Conservation (phyloP, 2,329 filamentous ascomycete genomes). For the Colletotrichum sp. region DNA sequence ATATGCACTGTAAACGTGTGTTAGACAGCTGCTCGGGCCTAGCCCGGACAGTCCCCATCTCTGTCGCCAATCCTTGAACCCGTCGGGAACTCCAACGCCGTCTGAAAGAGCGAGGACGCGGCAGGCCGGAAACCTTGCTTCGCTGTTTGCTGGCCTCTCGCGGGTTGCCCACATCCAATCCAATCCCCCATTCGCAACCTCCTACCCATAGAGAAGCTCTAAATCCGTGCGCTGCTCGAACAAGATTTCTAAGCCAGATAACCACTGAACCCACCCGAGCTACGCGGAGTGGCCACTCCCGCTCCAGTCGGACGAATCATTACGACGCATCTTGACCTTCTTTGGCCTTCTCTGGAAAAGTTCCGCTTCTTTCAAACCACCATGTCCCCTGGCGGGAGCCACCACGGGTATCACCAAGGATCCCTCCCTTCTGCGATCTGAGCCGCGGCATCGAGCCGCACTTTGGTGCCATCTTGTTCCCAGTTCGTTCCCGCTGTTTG, state of each 20-base stretch:
- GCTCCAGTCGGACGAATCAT: slow-evolving; percentile 2
- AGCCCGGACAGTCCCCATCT: neutral
- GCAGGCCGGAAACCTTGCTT: neutral
- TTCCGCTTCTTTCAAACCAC: slow-evolving; percentile 6
- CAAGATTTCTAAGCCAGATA: slow-evolving; percentile 15
- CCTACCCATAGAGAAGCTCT: neutral
- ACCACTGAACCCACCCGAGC: neutral
- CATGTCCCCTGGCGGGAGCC: neutral
- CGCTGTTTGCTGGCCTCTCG: neutral
- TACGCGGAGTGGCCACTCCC: neutral
- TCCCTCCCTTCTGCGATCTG: neutral
- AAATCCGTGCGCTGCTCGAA: neutral
- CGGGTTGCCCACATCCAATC: neutral
- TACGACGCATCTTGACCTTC: neutral
- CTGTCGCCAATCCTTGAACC: neutral
- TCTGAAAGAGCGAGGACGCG: neutral
- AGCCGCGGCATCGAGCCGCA: slow-evolving; percentile 15
- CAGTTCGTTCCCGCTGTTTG: slow-evolving; percentile 13
- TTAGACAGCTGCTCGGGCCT: neutral
- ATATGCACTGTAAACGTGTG: neutral
- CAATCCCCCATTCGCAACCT: neutral
- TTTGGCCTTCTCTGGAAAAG: slow-evolving; percentile 11
- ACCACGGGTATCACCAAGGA: neutral
- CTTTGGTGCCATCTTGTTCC: slow-evolving; percentile 4
- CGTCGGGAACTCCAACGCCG: neutral